These are phyloP conservation scores for Flaveria ramosissima DNA, from an alignment of 129 eudicot genomes.

Conservation along the genomic window DNA sequence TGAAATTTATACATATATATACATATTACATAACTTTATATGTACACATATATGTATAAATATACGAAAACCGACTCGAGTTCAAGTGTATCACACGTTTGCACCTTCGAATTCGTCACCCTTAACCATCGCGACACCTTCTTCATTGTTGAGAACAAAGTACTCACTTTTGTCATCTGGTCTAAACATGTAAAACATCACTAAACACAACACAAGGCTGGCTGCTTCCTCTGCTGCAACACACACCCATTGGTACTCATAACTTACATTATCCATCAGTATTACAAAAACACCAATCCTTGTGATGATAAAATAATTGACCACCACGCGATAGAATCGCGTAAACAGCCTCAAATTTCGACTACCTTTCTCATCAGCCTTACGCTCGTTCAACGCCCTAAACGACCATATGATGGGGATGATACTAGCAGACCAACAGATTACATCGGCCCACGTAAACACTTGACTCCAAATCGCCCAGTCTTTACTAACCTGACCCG, in stretches of 20 bases:
- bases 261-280: constrained; percentile 29
- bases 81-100: neutral
- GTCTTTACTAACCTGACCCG: constrained; percentile 39
- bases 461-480: constrained; percentile 42
- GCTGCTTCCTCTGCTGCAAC: constrained; percentile 38
- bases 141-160: constrained; percentile 31
- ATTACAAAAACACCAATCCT: constrained; percentile 38
- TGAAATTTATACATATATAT: neutral
- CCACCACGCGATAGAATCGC: constrained; percentile 29
- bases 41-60: neutral
- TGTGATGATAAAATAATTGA: constrained; percentile 44
- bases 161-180: constrained; percentile 48
- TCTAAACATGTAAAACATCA: constrained; percentile 51
- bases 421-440: constrained; percentile 37
- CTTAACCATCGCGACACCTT: constrained; percentile 3
- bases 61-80: neutral
- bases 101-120: constrained; percentile 24
- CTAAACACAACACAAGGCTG: constrained; percentile 38
- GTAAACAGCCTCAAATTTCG: constrained; percentile 38
- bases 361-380: constrained; percentile 45
- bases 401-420: constrained; percentile 48
- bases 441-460: constrained; percentile 39
- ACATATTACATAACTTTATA: too few species aligned
- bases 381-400: constrained; percentile 32
- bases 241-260: constrained; percentile 42